These are phyloP conservation scores for Neophaeococcomyces aloes DNA, from an alignment of 2,329 filamentous ascomycete species.

Conservation along the genomic window DNA sequence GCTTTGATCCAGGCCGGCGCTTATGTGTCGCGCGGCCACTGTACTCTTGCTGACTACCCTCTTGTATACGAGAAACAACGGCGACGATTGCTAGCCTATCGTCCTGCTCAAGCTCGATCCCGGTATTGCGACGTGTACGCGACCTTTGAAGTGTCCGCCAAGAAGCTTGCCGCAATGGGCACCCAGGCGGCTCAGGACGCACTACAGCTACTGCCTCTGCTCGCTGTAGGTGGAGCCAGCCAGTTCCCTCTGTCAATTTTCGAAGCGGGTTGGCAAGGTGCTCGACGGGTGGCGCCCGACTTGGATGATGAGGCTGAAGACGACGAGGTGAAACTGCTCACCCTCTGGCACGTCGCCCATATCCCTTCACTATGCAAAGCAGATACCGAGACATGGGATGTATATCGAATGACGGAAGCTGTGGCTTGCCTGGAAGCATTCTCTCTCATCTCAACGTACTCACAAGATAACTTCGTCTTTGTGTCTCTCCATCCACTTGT, in stretches of 20 bases:
- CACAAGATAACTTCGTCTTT: slow-evolving; percentile 6
- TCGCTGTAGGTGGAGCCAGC: slow-evolving; percentile 23
- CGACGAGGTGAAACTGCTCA: slow-evolving; percentile 7
- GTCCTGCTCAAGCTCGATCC: slow-evolving; percentile 23
- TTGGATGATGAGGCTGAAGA: background rate
- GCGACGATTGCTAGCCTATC: slow-evolving; percentile 23
- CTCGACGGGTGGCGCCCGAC: slow-evolving; percentile 1
- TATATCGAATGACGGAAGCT: slow-evolving; percentile 23
- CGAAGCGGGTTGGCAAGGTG: slow-evolving; percentile 21
- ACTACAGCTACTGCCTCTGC: slow-evolving; percentile 23
- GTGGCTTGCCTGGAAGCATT: slow-evolving; percentile 22
- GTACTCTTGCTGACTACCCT: slow-evolving; percentile 22
- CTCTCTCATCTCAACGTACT: slow-evolving; percentile 20
- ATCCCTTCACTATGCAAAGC: slow-evolving; percentile 16
- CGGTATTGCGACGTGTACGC: slow-evolving; percentile 29
- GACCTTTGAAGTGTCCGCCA: slow-evolving; percentile 29
- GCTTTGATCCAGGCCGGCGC: slow-evolving; percentile 19
- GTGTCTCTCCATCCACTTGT: slow-evolving; percentile 29
- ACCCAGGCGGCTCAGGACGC: slow-evolving; percentile 18
- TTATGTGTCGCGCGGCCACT: slow-evolving; percentile 23
- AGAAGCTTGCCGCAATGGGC: slow-evolving; percentile 15
- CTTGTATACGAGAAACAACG: slow-evolving; percentile 19
- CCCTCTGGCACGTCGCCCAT: slow-evolving; percentile 14
- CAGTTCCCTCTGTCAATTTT: slow-evolving; percentile 26
- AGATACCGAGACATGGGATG: slow-evolving; percentile 23